Conservation (phyloP, 2,329 filamentous ascomycete genomes). For the Talaromyces pinophilus region DNA sequence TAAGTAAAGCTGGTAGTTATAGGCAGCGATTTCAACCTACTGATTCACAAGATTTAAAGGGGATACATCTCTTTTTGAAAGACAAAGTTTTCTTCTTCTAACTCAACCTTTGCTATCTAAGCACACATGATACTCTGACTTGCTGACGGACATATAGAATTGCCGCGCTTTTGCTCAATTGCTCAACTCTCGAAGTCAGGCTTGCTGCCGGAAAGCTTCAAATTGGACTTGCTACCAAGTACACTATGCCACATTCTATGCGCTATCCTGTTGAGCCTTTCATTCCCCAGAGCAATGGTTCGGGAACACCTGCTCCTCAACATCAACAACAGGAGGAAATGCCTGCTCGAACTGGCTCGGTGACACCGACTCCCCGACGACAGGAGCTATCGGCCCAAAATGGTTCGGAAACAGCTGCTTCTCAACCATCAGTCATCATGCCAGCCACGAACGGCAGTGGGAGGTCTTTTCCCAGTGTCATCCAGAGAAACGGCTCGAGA, state of each 20-base stretch:
- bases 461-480: not conserved
- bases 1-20: not conserved
- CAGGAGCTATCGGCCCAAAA: not conserved
- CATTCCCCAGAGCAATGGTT: too few species aligned
- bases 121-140: not conserved
- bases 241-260: not conserved
- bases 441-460: not conserved
- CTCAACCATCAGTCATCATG: not conserved
- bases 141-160: not conserved
- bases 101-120: not conserved
- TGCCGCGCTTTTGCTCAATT: not conserved
- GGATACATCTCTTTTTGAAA: too few species aligned
- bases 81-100: too few species aligned
- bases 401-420: not conserved
- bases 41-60: not conserved
- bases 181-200: not conserved
- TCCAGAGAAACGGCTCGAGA: not conserved
- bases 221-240: too few species aligned
- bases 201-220: not conserved
- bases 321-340: not conserved
- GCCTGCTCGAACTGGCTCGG: not conserved
- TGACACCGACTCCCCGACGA: not conserved
- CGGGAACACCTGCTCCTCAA: not conserved
- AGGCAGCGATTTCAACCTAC: not conserved
- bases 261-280: conserved; percentile 7